phyloP scores from a whole-genome alignment of 2,329 filamentous ascomycete species.

The Cytospora piceae region DNA sequence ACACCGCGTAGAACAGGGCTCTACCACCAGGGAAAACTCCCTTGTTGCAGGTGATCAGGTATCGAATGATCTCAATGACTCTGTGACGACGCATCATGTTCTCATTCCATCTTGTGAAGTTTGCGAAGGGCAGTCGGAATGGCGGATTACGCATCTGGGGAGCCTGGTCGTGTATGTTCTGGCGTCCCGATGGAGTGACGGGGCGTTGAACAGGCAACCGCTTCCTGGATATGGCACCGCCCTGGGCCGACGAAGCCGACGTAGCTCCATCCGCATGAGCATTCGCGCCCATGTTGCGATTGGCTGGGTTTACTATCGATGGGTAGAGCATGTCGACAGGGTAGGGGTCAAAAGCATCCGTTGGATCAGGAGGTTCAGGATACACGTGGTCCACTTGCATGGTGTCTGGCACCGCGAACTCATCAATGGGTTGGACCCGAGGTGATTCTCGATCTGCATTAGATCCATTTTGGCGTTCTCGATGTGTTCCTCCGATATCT shows the following conservation, averaged over 20 bases:
- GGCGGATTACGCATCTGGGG: slow-evolving; percentile 1
- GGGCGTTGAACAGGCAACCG: not conserved
- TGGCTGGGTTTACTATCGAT: not conserved
- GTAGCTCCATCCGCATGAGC: not conserved
- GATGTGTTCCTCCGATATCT: not conserved
- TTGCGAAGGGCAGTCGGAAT: slow-evolving; percentile 31
- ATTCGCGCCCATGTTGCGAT: not conserved
- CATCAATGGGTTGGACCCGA: not conserved
- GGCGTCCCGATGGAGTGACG: not conserved
- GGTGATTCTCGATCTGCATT: not conserved
- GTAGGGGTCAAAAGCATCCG: slow-evolving; percentile 11
- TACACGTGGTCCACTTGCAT: not conserved
- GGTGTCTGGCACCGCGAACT: no score
- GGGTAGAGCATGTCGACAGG: slow-evolving; percentile 23
- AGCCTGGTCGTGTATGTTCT: not conserved
- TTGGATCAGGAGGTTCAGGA: not conserved
- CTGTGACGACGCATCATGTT: slow-evolving; percentile 37
- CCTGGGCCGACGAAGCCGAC: not conserved
- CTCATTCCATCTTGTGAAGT: slow-evolving; percentile 28
- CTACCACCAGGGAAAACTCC: slow-evolving; percentile 57
- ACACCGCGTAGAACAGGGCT: slow-evolving; percentile 53
- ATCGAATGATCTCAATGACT: slow-evolving; percentile 45
- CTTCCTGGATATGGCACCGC: not conserved
- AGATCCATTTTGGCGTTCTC: not conserved
- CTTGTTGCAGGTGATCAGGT: slow-evolving; percentile 45